Conservation (phyloP, 441 rosid genomes). For the Dalechampia spathulata region DNA sequence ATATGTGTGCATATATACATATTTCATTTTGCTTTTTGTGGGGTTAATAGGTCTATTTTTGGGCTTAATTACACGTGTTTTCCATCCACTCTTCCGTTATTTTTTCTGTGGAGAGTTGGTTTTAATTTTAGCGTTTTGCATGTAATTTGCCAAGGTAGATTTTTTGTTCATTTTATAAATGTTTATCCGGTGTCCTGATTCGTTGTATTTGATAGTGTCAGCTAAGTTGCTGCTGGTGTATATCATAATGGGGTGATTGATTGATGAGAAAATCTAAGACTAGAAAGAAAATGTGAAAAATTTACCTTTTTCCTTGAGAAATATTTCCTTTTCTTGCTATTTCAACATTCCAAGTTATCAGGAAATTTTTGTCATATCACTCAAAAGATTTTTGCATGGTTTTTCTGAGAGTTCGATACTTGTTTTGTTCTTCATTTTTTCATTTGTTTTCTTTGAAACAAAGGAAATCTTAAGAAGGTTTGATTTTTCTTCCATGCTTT, state of each 20-base stretch:
- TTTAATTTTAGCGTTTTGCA: not conserved
- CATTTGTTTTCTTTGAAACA: too few species aligned
- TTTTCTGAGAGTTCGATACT: too few species aligned
- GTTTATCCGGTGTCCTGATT: conserved; percentile 9
- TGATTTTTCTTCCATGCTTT: too few species aligned
- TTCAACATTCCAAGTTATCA: too few species aligned
- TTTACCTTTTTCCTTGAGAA: not conserved
- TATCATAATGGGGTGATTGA: conserved; percentile 2
- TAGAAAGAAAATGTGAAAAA: not conserved
- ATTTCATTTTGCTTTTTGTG: too few species aligned
- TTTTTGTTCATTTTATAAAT: not conserved
- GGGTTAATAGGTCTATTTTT: not conserved
- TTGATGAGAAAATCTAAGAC: too few species aligned
- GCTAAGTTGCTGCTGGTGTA: not conserved
- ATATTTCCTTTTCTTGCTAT: not conserved
- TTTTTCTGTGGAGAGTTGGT: not conserved
- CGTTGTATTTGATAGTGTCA: conserved; percentile 16
- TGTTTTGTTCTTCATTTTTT: too few species aligned
- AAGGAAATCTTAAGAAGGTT: too few species aligned
- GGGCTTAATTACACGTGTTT: not conserved
- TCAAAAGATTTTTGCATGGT: too few species aligned
- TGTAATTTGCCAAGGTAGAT: conserved; percentile 2
- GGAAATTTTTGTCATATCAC: too few species aligned
- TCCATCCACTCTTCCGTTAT: not conserved
- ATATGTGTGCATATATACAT: not conserved